Evolutionary conservation across 768 basidiomycete genomes (phyloP).

Genomic region (Cytidiella melzeri): DNA sequence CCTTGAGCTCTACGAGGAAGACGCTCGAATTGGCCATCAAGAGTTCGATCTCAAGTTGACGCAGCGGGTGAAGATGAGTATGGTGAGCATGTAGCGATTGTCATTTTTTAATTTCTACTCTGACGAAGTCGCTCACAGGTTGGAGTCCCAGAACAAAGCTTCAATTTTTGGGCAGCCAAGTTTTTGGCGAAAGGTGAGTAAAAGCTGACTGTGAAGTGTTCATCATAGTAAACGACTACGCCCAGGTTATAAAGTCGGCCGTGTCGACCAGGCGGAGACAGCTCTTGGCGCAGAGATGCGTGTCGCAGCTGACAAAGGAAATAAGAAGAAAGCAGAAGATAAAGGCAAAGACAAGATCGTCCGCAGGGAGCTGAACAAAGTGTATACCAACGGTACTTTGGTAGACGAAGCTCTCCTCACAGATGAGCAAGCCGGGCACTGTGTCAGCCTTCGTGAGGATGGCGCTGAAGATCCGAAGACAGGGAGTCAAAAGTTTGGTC

Average conservation of each 20-base stretch:
- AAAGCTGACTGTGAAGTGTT: background rate
- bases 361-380: constrained; percentile 74
- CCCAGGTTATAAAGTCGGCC: constrained; percentile 87
- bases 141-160: constrained; percentile 90
- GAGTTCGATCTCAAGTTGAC: constrained; percentile 94
- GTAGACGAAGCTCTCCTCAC: constrained; percentile 84
- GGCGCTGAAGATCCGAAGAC: constrained; percentile 33
- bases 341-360: constrained; percentile 84
- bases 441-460: constrained; percentile 78
- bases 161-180: constrained; percentile 91
- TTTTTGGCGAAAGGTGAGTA: constrained; percentile 69
- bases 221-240: background rate
- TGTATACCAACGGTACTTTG: constrained; percentile 94
- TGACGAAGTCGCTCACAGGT: constrained; percentile 44
- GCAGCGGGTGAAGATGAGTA: constrained; percentile 95
- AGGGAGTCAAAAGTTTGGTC: constrained; percentile 63
- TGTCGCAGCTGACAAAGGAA: constrained; percentile 62
- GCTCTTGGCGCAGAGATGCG: constrained; percentile 97
- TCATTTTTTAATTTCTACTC: background rate
- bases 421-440: constrained; percentile 94
- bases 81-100: constrained; percentile 54
- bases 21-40: constrained; percentile 87
- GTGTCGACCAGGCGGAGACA: constrained; percentile 96
- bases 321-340: constrained; percentile 28
- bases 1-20: constrained; percentile 92